These are phyloP conservation scores for Cyberlindnera meyerae DNA, from an alignment of 805 yeast species.

Conservation along the genomic window DNA sequence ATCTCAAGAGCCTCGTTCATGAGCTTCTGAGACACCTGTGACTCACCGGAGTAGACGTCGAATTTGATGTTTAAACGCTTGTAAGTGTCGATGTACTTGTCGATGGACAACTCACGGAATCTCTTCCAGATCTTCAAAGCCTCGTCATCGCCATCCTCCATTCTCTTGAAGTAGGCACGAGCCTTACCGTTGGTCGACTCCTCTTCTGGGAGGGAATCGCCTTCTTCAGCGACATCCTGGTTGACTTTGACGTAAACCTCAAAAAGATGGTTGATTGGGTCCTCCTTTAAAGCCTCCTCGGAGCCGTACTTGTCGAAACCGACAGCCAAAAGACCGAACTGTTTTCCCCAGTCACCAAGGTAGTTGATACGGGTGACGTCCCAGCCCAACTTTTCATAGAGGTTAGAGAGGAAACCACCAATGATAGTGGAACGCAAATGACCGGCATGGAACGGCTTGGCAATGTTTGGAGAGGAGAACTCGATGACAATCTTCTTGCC, in stretches of 20 bases:
- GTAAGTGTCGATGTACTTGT: constrained; percentile 79
- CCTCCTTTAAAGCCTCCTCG: constrained; percentile 60
- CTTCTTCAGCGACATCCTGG: constrained; percentile 60
- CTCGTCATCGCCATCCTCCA: constrained; percentile 90
- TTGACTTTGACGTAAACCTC: constrained; percentile 89
- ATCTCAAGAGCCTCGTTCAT: constrained; percentile 62
- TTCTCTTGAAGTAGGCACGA: constrained; percentile 75
- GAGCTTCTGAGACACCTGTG: constrained; percentile 74
- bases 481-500: constrained; percentile 75
- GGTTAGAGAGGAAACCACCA: constrained; percentile 89
- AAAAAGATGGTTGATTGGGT: constrained; percentile 92
- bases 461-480: constrained; percentile 96
- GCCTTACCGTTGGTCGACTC: constrained; percentile 74
- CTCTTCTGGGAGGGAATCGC: constrained; percentile 41
- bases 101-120: constrained; percentile 89
- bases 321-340: constrained; percentile 91
- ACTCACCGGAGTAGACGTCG: constrained; percentile 92
- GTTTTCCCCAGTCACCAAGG: constrained; percentile 99
- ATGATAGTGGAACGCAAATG: constrained; percentile 96
- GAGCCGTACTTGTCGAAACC: constrained; percentile 85
- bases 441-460: constrained; percentile 99
- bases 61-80: constrained; percentile 86
- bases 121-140: constrained; percentile 77
- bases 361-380: constrained; percentile 90
- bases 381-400: constrained; percentile 90